Evolutionary conservation across 164 flowering plant species (phyloP).

Genomic region (Chloranthus sessilifolius): DNA sequence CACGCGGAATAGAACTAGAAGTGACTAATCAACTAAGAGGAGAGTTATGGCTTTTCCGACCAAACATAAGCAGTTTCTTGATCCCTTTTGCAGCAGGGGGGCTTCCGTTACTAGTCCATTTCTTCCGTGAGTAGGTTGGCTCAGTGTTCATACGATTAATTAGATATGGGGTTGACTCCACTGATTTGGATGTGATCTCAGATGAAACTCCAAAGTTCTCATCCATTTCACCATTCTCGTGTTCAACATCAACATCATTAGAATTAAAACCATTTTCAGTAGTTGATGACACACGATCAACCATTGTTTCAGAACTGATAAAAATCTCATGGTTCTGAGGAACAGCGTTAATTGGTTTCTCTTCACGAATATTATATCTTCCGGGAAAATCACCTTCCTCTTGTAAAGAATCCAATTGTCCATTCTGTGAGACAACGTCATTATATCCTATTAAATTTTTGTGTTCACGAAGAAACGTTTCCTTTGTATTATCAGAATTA

Average conservation of each 20-base stretch:
- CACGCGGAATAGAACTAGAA: neutral
- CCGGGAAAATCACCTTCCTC: slow-evolving; percentile 11
- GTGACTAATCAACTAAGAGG: slow-evolving; percentile 17
- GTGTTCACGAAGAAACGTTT: neutral
- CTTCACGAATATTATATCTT: slow-evolving; percentile 19
- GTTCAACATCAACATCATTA: slow-evolving; percentile 18
- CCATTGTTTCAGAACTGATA: slow-evolving; percentile 12
- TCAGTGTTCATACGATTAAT: slow-evolving; percentile 31
- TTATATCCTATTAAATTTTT: neutral
- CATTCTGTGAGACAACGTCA: neutral
- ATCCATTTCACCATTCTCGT: slow-evolving; percentile 12
- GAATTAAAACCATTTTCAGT: slow-evolving; percentile 10
- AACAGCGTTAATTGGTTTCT: slow-evolving; percentile 4
- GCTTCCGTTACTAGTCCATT: slow-evolving; percentile 51
- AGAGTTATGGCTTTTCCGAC: slow-evolving; percentile 34
- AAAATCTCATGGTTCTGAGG: neutral
- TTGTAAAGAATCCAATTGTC: slow-evolving; percentile 6
- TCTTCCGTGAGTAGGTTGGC: slow-evolving; percentile 46
- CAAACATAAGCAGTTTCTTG: slow-evolving; percentile 72
- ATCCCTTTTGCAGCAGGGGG: slow-evolving; percentile 58
- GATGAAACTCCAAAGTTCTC: slow-evolving; percentile 16
- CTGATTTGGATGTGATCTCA: slow-evolving; percentile 14
- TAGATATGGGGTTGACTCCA: slow-evolving; percentile 43
- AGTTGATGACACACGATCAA: slow-evolving; percentile 18
- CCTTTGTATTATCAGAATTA: slow-evolving; percentile 24